These are phyloP conservation scores for Sindora glabra DNA, from an alignment of 306 rosid species.

Conservation along the genomic window DNA sequence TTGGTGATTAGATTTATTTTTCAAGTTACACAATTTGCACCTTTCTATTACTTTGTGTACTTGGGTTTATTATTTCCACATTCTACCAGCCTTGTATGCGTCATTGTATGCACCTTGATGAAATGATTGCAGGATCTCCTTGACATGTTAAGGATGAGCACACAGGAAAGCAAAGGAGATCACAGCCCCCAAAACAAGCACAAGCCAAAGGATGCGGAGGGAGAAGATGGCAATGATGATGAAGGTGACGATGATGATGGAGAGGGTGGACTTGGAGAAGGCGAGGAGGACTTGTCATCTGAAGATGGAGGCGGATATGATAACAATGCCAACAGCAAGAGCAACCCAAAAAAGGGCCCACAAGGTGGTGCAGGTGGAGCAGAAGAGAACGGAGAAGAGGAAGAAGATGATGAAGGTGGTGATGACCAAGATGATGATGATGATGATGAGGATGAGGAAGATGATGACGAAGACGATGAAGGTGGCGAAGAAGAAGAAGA, in stretches of 20 bases:
- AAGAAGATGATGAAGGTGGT: constrained; percentile 47
- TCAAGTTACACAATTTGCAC: neutral
- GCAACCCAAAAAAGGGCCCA: constrained; percentile 59
- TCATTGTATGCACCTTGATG: neutral
- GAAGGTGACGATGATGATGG: constrained; percentile 50
- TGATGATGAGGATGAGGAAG: constrained; percentile 23
- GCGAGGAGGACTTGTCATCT: constrained; percentile 74
- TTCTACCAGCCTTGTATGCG: neutral
- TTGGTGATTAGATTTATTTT: too few species aligned
- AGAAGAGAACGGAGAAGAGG: constrained; percentile 65
- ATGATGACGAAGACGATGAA: constrained; percentile 21
- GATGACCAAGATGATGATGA: constrained; percentile 34
- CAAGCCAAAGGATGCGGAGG: constrained; percentile 53
- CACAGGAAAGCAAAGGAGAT: constrained; percentile 30
- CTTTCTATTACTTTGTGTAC: neutral
- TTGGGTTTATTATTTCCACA: neutral
- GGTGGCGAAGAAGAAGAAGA: constrained; percentile 53
- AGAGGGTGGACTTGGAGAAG: constrained; percentile 61
- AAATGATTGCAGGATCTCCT: constrained; percentile 42
- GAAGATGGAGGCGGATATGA: constrained; percentile 60
- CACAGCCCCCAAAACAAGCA: constrained; percentile 19
- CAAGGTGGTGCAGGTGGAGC: constrained; percentile 57
- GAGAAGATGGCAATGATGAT: constrained; percentile 45
- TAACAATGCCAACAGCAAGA: constrained; percentile 59
- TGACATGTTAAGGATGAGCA: constrained; percentile 11